Percentiles rank a stretch among this genome's conserved stretches.
phyloP scores from a whole-genome alignment of 2,329 filamentous ascomycete genomes.

The Sarocladium brachiariae region DNA sequence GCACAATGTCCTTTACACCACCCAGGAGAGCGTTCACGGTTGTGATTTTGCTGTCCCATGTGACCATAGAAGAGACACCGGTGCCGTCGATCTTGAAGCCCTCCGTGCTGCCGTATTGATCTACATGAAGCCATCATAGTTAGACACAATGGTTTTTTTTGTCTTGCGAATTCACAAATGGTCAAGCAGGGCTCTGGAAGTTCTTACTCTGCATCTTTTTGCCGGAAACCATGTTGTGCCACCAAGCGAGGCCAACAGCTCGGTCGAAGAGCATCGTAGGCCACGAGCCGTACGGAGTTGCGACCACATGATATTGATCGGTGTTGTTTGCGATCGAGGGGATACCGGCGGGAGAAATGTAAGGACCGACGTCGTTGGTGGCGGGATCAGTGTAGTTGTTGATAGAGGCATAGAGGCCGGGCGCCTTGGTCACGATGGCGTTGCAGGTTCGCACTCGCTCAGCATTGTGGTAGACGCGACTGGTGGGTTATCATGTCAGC shows the following conservation, averaged over 20 bases:
- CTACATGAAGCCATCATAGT: constrained; percentile 14
- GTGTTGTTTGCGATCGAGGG: constrained; percentile 32
- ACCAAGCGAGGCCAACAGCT: constrained; percentile 33
- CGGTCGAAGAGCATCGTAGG: constrained; percentile 31
- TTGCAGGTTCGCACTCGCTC: constrained; percentile 36
- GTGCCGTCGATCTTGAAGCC: constrained; percentile 31
- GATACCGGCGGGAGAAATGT: constrained; percentile 35
- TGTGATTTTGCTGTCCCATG: constrained; percentile 37
- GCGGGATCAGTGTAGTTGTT: constrained; percentile 33
- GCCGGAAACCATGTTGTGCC: constrained; percentile 32
- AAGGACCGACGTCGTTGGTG: constrained; percentile 29
- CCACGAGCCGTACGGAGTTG: constrained; percentile 33
- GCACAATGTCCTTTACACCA: constrained; percentile 30
- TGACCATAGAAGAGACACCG: constrained; percentile 30
- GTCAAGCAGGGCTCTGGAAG: neutral
- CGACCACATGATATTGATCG: constrained; percentile 32
- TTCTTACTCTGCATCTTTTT: constrained; percentile 38
- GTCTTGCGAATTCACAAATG: no score
- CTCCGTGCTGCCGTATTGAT: constrained; percentile 34
- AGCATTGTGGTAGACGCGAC: constrained; percentile 30
- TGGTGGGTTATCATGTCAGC: constrained; percentile 5
- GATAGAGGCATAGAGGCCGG: constrained; percentile 34
- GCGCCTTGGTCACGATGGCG: constrained; percentile 27
- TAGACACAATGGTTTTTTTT: neutral
- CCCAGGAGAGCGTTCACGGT: constrained; percentile 32